Conservation (phyloP, 2,329 filamentous ascomycete genomes). For the Aspergillus fijiensis region DNA sequence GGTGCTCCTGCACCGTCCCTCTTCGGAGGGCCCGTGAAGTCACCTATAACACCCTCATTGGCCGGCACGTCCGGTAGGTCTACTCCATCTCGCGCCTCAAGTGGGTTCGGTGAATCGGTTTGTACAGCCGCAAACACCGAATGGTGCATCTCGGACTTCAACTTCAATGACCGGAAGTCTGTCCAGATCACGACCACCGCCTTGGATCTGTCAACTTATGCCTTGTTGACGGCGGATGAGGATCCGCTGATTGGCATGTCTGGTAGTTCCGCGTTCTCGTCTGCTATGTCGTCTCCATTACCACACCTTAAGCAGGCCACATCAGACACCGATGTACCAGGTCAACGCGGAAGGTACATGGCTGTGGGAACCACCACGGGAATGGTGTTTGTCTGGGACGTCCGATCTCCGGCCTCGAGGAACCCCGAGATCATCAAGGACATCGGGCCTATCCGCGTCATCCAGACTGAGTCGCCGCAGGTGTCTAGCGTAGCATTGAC, state of each 20-base stretch:
- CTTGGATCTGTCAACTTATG: constrained; percentile 72
- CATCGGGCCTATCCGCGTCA: constrained; percentile 71
- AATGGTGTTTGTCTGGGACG: constrained; percentile 79
- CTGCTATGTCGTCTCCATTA: constrained; percentile 54
- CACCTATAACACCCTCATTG: constrained; percentile 21
- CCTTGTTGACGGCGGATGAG: constrained; percentile 70
- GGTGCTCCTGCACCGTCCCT: constrained; percentile 42
- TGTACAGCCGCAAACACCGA: constrained; percentile 52
- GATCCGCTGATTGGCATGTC: constrained; percentile 69
- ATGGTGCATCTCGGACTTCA: constrained; percentile 65
- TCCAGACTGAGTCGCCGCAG: constrained; percentile 86
- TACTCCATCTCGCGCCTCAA: constrained; percentile 36
- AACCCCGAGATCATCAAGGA: constrained; percentile 57
- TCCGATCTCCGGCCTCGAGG: constrained; percentile 63
- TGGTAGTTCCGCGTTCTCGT: constrained; percentile 54
- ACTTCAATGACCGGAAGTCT: constrained; percentile 59
- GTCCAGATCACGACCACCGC: constrained; percentile 67
- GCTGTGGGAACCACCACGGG: constrained; percentile 79
- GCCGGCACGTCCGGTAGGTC: constrained; percentile 19
- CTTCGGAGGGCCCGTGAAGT: constrained; percentile 48
- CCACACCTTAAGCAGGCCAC: constrained; percentile 47
- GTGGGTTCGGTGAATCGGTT: constrained; percentile 30
- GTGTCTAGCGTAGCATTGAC: constrained; percentile 81
- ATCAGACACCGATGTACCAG: constrained; percentile 67
- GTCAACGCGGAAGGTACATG: constrained; percentile 76